Base-by-base conservation (phyloP, 2,329 filamentous ascomycete genomes). In the Apiospora rasikravindrae region DNA sequence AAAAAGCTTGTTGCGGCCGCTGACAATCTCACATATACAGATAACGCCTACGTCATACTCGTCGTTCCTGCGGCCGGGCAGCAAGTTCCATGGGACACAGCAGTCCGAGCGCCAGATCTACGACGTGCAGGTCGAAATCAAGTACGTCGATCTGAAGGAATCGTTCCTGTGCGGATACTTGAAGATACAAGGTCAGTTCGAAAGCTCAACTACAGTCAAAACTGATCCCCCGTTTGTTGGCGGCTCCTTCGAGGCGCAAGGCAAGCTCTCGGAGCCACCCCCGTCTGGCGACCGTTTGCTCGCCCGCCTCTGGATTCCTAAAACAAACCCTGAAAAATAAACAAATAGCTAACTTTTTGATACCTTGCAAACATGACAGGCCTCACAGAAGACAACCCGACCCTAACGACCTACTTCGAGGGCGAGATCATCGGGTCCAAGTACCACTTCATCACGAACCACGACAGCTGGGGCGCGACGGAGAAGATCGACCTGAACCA, bases 361-460 rank as follows among this genome's bases (percentile, higher is more conserved):
- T 2, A n/a, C 33, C 19, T 44, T 22, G n/a, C 24, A 44, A 44
- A 13, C 13, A 37, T 33, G 19, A 53, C 76, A 98, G 95, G 95
- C 70, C 87, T 99, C 22, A 98, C 96, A 0, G 93, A 97, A 80
- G 95, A 98, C 83, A 96, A 98, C 81, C 96, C 96, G 16, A 98
- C 95, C n/a, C 87, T 99, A 69, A 98, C 96, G 11, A 99, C 96
- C 1, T 99, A 97, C 81, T 99, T 99, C 78, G 96, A 98, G 83
- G 95, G 96, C 81, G 96, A 99, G 83, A 97, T 99, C 71, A 98
- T 99, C 76, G 96, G 96, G 68, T 92, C 91, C 72, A 97, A 97
- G 80, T 95, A 98, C 84, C 93, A 91, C n/a, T 99, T 99, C 84
- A 89, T 93, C 74, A 99, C 96, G 49, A 90, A 93, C 75, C 94